phyloP scores from a whole-genome alignment of 257 asterid genomes.

The Plectranthus barbatus region DNA sequence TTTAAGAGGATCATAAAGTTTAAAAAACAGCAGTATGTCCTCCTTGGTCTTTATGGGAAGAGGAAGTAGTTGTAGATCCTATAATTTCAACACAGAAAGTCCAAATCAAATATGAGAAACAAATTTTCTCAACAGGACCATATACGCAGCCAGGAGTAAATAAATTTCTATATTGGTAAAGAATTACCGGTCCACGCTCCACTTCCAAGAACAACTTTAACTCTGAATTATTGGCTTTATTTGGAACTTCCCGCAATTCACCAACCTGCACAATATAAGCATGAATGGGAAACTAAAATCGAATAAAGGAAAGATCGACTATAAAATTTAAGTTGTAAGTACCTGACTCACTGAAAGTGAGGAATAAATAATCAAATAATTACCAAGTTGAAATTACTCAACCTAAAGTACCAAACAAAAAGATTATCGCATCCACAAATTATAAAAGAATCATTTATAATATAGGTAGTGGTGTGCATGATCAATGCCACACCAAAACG shows the following conservation, averaged over 20 bases:
- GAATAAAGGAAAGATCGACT: too few species aligned
- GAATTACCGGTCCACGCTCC: conserved; percentile 61
- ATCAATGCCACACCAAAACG: too few species aligned
- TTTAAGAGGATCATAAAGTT: conserved; percentile 79
- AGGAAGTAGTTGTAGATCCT: conserved; percentile 63
- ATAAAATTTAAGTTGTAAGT: too few species aligned
- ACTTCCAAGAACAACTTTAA: conserved; percentile 85
- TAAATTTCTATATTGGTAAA: conserved; percentile 8
- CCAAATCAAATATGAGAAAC: conserved; percentile 11
- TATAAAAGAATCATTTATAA: background rate
- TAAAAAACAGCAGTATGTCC: conserved; percentile 84
- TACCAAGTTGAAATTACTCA: background rate
- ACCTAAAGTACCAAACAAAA: background rate
- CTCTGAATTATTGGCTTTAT: conserved; percentile 80
- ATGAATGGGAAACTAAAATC: background rate
- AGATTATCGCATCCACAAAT: background rate
- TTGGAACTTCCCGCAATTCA: conserved; percentile 82
- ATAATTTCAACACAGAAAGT: conserved; percentile 6
- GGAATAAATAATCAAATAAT: conserved; percentile 4
- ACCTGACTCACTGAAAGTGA: too few species aligned
- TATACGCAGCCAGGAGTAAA: background rate
- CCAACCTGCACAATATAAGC: conserved; percentile 59
- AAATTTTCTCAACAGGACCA: background rate
- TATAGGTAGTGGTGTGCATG: too few species aligned
- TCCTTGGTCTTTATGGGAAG: conserved; percentile 85